Evolutionary conservation across 2,329 filamentous ascomycete genomes (phyloP).

Genomic region (Trichoderma endophyticum): DNA sequence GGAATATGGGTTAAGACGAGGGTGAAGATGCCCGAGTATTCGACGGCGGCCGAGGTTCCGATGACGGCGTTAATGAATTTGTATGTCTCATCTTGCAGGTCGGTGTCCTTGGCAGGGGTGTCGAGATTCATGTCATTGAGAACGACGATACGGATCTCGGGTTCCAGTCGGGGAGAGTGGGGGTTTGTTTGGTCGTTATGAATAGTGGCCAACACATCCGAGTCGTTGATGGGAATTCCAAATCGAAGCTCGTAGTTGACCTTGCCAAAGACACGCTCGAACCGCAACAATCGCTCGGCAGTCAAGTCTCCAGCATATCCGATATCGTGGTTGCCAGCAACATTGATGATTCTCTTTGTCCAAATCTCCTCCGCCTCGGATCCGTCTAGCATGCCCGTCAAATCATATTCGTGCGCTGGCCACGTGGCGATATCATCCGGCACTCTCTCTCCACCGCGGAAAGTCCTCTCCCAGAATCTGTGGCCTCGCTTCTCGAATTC

Average conservation of each 20-base stretch:
- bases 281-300: slow-evolving; percentile 69
- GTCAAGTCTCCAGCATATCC: slow-evolving; percentile 93
- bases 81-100: slow-evolving; percentile 75
- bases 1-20: slow-evolving; percentile 90
- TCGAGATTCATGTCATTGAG: slow-evolving; percentile 95
- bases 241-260: slow-evolving; percentile 88
- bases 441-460: slow-evolving; percentile 65
- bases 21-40: slow-evolving; percentile 66
- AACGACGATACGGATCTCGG: slow-evolving; percentile 77
- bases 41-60: slow-evolving; percentile 57
- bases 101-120: slow-evolving; percentile 64
- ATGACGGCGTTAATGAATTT: slow-evolving; percentile 70
- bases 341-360: slow-evolving; percentile 77
- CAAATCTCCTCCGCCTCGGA: slow-evolving; percentile 53
- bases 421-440: slow-evolving; percentile 51
- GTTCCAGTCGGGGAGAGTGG: slow-evolving; percentile 47
- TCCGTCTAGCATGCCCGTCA: slow-evolving; percentile 48
- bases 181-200: slow-evolving; percentile 43
- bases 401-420: slow-evolving; percentile 48
- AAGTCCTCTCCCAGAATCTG: slow-evolving; percentile 79
- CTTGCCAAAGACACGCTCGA: slow-evolving; percentile 80
- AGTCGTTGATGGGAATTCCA: slow-evolving; percentile 49
- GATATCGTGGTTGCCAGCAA: slow-evolving; percentile 94
- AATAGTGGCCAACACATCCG: slow-evolving; percentile 39
- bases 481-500: slow-evolving; percentile 74